These are phyloP conservation scores for Alternaria infectoria DNA, from an alignment of 2,329 filamentous ascomycete genomes.

Conservation along the genomic window DNA sequence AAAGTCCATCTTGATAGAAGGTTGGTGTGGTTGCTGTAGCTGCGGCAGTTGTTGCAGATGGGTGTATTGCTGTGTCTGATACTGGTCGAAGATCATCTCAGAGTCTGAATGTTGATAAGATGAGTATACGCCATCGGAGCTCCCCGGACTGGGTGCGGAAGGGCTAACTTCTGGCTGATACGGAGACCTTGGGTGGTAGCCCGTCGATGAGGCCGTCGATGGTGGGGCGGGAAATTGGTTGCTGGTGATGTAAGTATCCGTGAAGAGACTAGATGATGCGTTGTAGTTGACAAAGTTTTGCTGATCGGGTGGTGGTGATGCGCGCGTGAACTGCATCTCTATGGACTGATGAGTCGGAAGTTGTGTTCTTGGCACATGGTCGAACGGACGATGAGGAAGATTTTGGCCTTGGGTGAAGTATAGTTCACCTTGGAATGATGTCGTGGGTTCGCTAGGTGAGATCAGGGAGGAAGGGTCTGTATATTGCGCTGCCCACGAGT, in stretches of 20 bases:
- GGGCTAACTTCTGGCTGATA: constrained; percentile 34
- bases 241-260: constrained; percentile 29
- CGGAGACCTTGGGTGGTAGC: constrained; percentile 22
- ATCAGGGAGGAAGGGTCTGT: constrained; percentile 35
- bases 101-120: constrained; percentile 35
- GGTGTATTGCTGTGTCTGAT: constrained; percentile 16
- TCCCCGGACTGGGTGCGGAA: constrained; percentile 38
- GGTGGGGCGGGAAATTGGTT: constrained; percentile 26
- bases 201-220: constrained; percentile 30
- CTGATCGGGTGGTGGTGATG: constrained; percentile 35
- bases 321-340: constrained; percentile 26
- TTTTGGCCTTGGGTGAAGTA: constrained; percentile 25
- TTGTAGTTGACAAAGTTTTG: constrained; percentile 39
- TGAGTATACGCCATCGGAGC: constrained; percentile 37
- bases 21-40: constrained; percentile 5
- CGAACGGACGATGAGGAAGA: constrained; percentile 17
- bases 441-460: constrained; percentile 37
- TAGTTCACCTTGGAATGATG: constrained; percentile 29
- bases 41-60: constrained; percentile 7
- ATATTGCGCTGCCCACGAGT: constrained; percentile 34
- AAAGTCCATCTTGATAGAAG: constrained; percentile 7
- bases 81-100: constrained; percentile 27
- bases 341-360: constrained; percentile 26
- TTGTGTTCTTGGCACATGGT: constrained; percentile 17
- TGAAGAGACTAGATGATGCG: constrained; percentile 31